Conservation (phyloP, 805 yeast species). For the Candida gorgasii region DNA sequence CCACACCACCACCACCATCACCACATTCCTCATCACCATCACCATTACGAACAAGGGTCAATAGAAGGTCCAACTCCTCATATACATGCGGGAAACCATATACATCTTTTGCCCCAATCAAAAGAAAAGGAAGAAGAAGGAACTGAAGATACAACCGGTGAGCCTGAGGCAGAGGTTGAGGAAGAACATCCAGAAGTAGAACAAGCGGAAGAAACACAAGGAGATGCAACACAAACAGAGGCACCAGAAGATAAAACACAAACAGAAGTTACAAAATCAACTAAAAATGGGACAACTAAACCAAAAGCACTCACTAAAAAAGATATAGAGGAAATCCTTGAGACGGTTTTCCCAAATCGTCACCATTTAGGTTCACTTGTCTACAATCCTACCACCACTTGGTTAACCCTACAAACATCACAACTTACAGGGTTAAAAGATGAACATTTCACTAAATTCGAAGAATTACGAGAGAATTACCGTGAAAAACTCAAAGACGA, state of each 20-base stretch:
- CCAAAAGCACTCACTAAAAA: constrained; percentile 11
- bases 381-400: constrained; percentile 59
- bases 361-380: constrained; percentile 54
- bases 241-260: neutral
- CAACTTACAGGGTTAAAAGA: constrained; percentile 32
- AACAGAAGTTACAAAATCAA: neutral
- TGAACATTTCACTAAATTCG: constrained; percentile 30
- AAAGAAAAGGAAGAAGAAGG: constrained; percentile 2
- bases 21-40: constrained; percentile 12
- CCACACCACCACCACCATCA: constrained; percentile 17
- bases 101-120: constrained; percentile 8
- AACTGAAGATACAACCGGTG: neutral
- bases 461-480: constrained; percentile 27
- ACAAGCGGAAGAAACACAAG: neutral
- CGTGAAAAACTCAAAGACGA: constrained; percentile 25
- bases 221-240: neutral
- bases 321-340: constrained; percentile 23
- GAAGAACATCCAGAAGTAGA: neutral
- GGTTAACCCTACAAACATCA: constrained; percentile 36
- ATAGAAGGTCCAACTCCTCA: constrained; percentile 12
- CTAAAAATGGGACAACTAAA: neutral
- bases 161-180: neutral
- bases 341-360: constrained; percentile 30
- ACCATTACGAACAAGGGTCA: constrained; percentile 6
- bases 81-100: constrained; percentile 14